Percentiles rank a stretch among this genome's conserved stretches.
Evolutionary conservation across 208 protist genomes (phyloP).

Genomic region (Giardia duodenalis): DNA sequence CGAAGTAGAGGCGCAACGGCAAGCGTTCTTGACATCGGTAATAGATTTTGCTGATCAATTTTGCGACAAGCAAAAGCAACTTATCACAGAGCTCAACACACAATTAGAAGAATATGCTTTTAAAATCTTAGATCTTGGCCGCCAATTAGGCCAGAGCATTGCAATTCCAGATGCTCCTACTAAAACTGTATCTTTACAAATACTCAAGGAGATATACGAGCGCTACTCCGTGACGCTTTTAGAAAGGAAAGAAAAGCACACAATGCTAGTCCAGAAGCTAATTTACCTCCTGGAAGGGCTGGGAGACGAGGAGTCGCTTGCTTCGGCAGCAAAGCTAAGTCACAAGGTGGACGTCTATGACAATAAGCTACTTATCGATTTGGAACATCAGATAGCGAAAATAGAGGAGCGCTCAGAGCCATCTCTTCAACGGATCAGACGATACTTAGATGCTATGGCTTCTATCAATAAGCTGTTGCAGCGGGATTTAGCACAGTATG

Average conservation of each 20-base stretch:
- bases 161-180: background rate
- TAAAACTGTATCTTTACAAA: background rate
- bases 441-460: background rate
- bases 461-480: background rate
- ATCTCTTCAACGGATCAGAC: background rate
- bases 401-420: background rate
- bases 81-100: background rate
- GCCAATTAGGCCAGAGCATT: background rate
- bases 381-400: background rate
- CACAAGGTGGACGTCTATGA: background rate
- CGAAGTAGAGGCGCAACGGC: background rate
- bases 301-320: background rate
- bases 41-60: background rate
- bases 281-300: background rate
- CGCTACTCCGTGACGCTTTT: background rate
- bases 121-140: background rate
- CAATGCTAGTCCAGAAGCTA: background rate
- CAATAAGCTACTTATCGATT: background rate
- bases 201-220: background rate
- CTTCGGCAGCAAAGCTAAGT: background rate
- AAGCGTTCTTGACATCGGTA: background rate
- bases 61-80: background rate
- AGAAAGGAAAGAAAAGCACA: background rate
- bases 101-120: background rate
- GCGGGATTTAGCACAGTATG: background rate